phyloP scores from a whole-genome alignment of 345 rosid genomes.

The Cochlearia excelsa region DNA sequence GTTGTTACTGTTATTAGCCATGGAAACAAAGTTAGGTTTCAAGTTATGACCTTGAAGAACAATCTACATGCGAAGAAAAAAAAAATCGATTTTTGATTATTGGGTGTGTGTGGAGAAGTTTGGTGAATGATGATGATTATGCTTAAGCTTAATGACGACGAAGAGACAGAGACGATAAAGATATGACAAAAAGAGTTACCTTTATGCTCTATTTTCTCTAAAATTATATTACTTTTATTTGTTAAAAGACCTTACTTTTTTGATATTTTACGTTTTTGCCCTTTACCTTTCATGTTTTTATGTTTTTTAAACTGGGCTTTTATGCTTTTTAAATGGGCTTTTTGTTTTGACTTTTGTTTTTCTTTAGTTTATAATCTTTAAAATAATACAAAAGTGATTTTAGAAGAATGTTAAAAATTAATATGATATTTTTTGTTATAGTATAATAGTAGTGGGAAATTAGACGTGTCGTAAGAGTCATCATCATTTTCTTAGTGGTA shows the following conservation, averaged over 20 bases:
- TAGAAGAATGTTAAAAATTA: too few species aligned
- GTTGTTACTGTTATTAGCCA: constrained; percentile 66
- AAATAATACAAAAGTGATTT: too few species aligned
- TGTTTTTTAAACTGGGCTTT: constrained; percentile 29
- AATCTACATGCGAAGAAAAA: constrained; percentile 3
- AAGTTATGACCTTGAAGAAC: constrained; percentile 28
- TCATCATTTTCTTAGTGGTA: too few species aligned
- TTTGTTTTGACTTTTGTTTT: constrained; percentile 21
- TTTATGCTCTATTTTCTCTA: constrained; percentile 34
- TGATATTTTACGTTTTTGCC: constrained; percentile 14
- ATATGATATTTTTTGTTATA: too few species aligned
- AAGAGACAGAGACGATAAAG: constrained; percentile 39
- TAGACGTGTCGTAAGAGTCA: too few species aligned
- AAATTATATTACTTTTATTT: background rate
- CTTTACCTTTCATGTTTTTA: constrained; percentile 6
- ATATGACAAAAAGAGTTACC: constrained; percentile 34
- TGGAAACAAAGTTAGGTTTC: constrained; percentile 29
- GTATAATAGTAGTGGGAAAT: too few species aligned
- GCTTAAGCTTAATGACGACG: constrained; percentile 37
- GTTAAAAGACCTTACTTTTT: constrained; percentile 25
- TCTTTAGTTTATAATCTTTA: too few species aligned
- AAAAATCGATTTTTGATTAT: background rate
- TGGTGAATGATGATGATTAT: constrained; percentile 21
- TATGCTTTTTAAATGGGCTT: constrained; percentile 28
- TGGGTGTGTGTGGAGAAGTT: constrained; percentile 22